Base-by-base conservation (phyloP, 768 basidiomycete species). In the Suillus spraguei region DNA sequence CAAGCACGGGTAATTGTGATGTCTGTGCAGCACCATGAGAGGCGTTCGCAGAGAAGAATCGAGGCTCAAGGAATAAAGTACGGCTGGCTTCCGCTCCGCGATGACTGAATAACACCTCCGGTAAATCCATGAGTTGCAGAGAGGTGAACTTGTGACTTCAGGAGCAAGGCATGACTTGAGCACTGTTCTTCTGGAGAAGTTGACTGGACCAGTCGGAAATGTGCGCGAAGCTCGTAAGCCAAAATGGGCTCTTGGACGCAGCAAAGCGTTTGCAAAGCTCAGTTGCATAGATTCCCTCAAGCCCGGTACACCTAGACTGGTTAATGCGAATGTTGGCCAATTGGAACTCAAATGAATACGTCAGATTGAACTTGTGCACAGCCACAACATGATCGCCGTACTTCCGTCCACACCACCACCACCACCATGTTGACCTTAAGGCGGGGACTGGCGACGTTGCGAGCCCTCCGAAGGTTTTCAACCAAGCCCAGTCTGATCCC, bases 1-100 rank as follows among this genome's bases (percentile, higher is more conserved):
- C 82, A 20, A 93, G 81, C 10, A 87, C 76, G 0, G 87, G 89
- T 3, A 86, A 72, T 52, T 71, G 76, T 20, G 78, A 58, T 24
- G 70, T 64, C 46, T 63, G 60, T 55, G 53, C 61, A 41, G 50
- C 60, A 13, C 66, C 22, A 58, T 47, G 67, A 69, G 63, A 63
- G 61, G 70, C 58, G 39, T 75, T 76, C 39, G 74, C 74, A 50
- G 76, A 83, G 74, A 83, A 78, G 69, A 75, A 79, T 35, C 79
- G 78, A 20, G 76, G 72, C 41, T 72, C 68, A 47, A 77, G 71
- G 68, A 61, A 38, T 67, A 71, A 22, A 68, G 53, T 32, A 60
- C 35, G 20, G 32, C 1, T 49, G 61, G 47, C 42, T 33, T 62
- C 8, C 60, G 63, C 8, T 52, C 46, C 17, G 46, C 60, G 28